Conservation (phyloP, 2,329 filamentous ascomycete species). For the Hypoxylon sp. region DNA sequence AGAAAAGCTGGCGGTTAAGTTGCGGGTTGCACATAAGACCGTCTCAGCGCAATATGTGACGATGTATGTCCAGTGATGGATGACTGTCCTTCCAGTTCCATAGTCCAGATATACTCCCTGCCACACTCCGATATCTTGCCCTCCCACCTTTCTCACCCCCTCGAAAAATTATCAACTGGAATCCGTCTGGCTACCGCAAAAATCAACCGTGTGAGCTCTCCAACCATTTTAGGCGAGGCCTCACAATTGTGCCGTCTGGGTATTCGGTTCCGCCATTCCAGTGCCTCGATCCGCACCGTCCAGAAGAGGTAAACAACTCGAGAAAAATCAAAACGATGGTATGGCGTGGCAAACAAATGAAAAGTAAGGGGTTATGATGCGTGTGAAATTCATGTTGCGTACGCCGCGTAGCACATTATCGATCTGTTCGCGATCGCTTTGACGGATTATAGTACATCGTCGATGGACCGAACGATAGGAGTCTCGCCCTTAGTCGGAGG, state of each 20-base stretch:
- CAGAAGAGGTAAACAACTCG: conserved; percentile 39
- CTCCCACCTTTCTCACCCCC: conserved; percentile 19
- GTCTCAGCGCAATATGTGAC: conserved; percentile 8
- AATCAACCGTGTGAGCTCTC: conserved; percentile 33
- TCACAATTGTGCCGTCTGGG: conserved; percentile 46
- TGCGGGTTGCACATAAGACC: conserved; percentile 11
- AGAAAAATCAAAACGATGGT: conserved; percentile 43
- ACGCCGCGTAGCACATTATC: conserved; percentile 29
- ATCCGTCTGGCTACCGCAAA: conserved; percentile 35
- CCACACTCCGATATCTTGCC: conserved; percentile 19
- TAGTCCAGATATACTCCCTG: conserved; percentile 27
- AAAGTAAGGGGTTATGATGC: conserved; percentile 22
- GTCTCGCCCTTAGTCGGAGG: conserved; percentile 80
- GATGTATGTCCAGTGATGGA: conserved; percentile 9
- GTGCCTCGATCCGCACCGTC: conserved; percentile 43
- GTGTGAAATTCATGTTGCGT: conserved; percentile 32
- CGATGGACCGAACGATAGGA: conserved; percentile 82
- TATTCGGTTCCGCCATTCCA: conserved; percentile 49
- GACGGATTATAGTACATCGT: conserved; percentile 74
- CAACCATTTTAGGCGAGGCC: conserved; percentile 32
- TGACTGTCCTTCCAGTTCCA: conserved; percentile 26
- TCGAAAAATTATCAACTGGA: conserved; percentile 45
- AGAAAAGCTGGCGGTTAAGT: conserved; percentile 11
- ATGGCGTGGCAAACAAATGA: conserved; percentile 32
- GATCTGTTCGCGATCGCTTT: conserved; percentile 5